Percentiles rank a stretch among this genome's conserved stretches.
phyloP scores from a whole-genome alignment of 2,329 filamentous ascomycete genomes.

The Trichoderma sp. region DNA sequence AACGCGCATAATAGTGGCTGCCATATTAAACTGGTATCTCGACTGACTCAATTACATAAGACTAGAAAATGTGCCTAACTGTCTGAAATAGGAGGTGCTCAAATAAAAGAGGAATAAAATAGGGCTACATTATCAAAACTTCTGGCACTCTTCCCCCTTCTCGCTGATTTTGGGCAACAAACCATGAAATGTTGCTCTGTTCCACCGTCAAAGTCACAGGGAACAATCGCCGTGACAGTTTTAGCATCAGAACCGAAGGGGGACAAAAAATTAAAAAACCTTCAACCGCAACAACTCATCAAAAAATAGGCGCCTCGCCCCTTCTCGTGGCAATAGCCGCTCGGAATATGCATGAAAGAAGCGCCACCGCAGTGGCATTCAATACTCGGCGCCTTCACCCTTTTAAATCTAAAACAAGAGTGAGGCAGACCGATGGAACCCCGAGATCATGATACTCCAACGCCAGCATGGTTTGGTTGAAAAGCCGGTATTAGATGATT shows the following conservation, averaged over 20 bases:
- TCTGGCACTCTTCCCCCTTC: conserved; percentile 32
- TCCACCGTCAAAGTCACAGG: conserved; percentile 34
- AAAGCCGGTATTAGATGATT: conserved; percentile 32
- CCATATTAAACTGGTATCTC: conserved; percentile 44
- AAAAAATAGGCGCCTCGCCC: conserved; percentile 8
- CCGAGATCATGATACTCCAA: conserved; percentile 37
- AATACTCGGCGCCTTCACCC: conserved; percentile 41
- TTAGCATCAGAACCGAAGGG: conserved; percentile 35
- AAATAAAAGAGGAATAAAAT: conserved; percentile 41
- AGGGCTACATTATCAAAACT: conserved; percentile 44
- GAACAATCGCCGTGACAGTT: conserved; percentile 37
- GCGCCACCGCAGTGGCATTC: conserved; percentile 38
- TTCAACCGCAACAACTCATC: conserved; percentile 16
- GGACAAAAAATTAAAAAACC: conserved; percentile 2
- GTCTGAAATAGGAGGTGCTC: conserved; percentile 39
- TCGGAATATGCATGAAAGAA: conserved; percentile 40
- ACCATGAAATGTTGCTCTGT: conserved; percentile 31
- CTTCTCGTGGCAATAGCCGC: conserved; percentile 31
- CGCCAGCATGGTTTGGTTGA: conserved; percentile 35
- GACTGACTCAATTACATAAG: conserved; percentile 55
- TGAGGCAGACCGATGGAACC: conserved; percentile 29
- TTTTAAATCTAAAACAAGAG: conserved; percentile 43
- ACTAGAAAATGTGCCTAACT: conserved; percentile 46
- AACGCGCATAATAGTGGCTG: neutral
- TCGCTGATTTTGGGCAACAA: conserved; percentile 30